Base-by-base conservation (phyloP, 495 filamentous ascomycete genomes). In the Ascobolus immersus region DNA sequence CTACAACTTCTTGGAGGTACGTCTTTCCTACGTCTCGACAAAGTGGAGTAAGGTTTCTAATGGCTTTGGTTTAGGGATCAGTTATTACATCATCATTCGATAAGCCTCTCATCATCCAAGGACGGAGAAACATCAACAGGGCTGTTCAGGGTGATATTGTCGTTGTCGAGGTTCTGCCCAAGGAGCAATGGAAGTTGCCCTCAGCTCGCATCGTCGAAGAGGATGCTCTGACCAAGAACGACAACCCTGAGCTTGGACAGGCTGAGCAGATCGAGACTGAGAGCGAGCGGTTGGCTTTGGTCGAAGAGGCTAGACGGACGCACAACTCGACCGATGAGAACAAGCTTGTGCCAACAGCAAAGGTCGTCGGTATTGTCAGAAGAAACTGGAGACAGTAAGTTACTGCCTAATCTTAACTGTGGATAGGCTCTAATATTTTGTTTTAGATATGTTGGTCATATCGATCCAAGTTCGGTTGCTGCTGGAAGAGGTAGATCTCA, bases 121-220 rank as follows among this genome's bases (percentile, higher is more conserved):
- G 86, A n/a, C 63, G 86, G 31, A 82, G 94, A 43, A 93, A 90
- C 53, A 90, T 86, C 59, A 96, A 94, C 54, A 67, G 86, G 39
- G 67, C 84, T 13, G 73, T 96, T 17, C 71, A 80, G 18, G 86
- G 84, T 26, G 89, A 96, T 55, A 51, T 76, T 13, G 81, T 92
- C 20, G 81, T 92, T 9, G 72, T 96, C 12, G 80, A 94, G 52
- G 64, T 94, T 0, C 55, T 96, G 2, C 81, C 89, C 1, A 75
- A 78, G 49, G 75, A 89, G 34, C 86, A 92, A 49, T 96, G 86
- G 86, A 94, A 93, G 45, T 71, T 70, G 17, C 82, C 86, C 0
- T 91, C 82, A 2, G 79, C 78, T 4, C 89, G 91, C 50, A 79
- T 93, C 36, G 71, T 96, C 20, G 86, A 96, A 40, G 84, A 96